phyloP scores from a whole-genome alignment of 2,329 filamentous ascomycete species.

The Alternaria incomplexa region DNA sequence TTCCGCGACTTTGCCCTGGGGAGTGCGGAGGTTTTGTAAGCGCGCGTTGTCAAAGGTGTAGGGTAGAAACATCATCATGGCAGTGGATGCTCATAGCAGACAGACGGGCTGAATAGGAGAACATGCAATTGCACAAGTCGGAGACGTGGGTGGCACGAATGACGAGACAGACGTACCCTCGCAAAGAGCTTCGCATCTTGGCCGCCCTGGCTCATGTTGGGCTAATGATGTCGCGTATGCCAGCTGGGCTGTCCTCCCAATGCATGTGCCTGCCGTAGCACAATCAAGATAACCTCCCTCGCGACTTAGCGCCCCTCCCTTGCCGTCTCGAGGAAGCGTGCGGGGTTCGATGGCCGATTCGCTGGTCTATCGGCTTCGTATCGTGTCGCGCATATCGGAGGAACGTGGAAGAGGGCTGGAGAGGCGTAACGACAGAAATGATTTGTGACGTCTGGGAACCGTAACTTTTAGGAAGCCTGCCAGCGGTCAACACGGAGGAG shows the following conservation, averaged over 20 bases:
- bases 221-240: slow-evolving; percentile 31
- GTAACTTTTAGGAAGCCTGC: slow-evolving; percentile 19
- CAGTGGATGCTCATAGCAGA: not conserved
- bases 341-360: slow-evolving; percentile 19
- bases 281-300: slow-evolving; percentile 31
- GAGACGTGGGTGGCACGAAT: slow-evolving; percentile 26
- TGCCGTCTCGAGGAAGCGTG: slow-evolving; percentile 13
- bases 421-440: not conserved
- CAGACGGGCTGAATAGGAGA: slow-evolving; percentile 1
- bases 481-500: slow-evolving; percentile 30
- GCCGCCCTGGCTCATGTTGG: slow-evolving; percentile 69
- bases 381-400: slow-evolving; percentile 27
- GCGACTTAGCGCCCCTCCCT: slow-evolving; percentile 35
- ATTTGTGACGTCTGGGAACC: slow-evolving; percentile 10
- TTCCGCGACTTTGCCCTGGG: slow-evolving; percentile 98
- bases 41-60: slow-evolving; percentile 48
- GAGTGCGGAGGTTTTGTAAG: slow-evolving; percentile 56
- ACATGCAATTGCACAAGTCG: slow-evolving; percentile 6
- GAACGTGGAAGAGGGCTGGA: not conserved
- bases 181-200: slow-evolving; percentile 99
- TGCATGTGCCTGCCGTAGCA: slow-evolving; percentile 42
- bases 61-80: slow-evolving; percentile 49
- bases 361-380: slow-evolving; percentile 13
- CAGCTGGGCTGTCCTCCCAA: slow-evolving; percentile 23
- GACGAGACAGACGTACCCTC: slow-evolving; percentile 69